These are phyloP conservation scores for Neoboletus magnificus DNA, from an alignment of 768 basidiomycete genomes.

Conservation along the genomic window DNA sequence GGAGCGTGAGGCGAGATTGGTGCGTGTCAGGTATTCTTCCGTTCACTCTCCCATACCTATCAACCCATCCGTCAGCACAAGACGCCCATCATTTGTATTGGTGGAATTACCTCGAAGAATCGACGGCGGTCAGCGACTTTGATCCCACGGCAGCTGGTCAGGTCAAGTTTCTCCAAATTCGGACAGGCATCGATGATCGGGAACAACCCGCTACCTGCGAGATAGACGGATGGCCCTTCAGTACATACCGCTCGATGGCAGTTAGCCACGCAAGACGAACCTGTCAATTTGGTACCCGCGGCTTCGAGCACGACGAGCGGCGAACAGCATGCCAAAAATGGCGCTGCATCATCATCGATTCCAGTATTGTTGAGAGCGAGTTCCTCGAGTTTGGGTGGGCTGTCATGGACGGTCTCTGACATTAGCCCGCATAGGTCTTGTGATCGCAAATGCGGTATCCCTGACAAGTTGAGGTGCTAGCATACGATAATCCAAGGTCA, in stretches of 20 bases:
- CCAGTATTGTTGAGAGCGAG: slow-evolving; percentile 59
- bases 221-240: background rate
- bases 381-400: slow-evolving; percentile 40
- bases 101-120: slow-evolving; percentile 53
- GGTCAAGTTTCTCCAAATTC: slow-evolving; percentile 50
- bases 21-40: slow-evolving; percentile 1
- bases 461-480: slow-evolving; percentile 59
- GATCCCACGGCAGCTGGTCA: slow-evolving; percentile 68
- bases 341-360: slow-evolving; percentile 55
- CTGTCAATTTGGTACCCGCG: slow-evolving; percentile 56
- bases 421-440: slow-evolving; percentile 49
- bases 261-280: slow-evolving; percentile 34
- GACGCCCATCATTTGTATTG: slow-evolving; percentile 6
- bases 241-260: background rate
- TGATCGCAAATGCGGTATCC: slow-evolving; percentile 49
- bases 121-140: slow-evolving; percentile 54
- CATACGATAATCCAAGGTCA: background rate
- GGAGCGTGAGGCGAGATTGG: background rate
- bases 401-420: slow-evolving; percentile 9
- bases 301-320: slow-evolving; percentile 48
- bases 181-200: slow-evolving; percentile 56
- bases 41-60: slow-evolving; percentile 28
- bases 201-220: slow-evolving; percentile 51
- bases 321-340: slow-evolving; percentile 51
- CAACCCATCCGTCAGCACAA: background rate